These are phyloP conservation scores for Bullera alba DNA, from an alignment of 768 basidiomycete genomes.

Conservation along the genomic window DNA sequence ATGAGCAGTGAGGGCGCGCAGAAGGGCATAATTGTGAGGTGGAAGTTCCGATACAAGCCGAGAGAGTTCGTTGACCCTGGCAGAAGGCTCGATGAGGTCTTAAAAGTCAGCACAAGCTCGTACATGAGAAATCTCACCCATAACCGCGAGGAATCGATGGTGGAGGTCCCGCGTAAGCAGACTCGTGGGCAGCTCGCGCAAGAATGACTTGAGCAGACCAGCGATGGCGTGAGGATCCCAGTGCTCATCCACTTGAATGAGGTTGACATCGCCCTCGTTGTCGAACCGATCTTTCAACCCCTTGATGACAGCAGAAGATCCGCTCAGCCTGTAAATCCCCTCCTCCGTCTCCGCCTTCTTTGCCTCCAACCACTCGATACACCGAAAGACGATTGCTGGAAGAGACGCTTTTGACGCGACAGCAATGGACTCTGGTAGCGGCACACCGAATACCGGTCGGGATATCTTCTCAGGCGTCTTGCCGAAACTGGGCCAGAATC, in stretches of 20 bases:
- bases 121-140: constrained; percentile 56
- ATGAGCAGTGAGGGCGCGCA: constrained; percentile 90
- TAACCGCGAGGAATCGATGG: constrained; percentile 80
- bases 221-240: constrained; percentile 98
- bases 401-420: constrained; percentile 82
- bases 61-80: constrained; percentile 79
- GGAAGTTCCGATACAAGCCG: constrained; percentile 80
- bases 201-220: constrained; percentile 83
- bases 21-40: constrained; percentile 82
- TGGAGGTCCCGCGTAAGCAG: constrained; percentile 89
- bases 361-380: constrained; percentile 87
- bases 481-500: constrained; percentile 82
- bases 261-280: constrained; percentile 87
- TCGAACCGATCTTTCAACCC: constrained; percentile 89
- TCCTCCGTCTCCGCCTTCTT: constrained; percentile 95
- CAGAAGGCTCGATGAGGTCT: constrained; percentile 85
- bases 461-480: constrained; percentile 46
- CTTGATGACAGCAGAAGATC: constrained; percentile 92
- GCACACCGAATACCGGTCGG: constrained; percentile 80
- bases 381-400: constrained; percentile 90
- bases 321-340: constrained; percentile 92
- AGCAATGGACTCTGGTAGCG: constrained; percentile 77
- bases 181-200: constrained; percentile 87
- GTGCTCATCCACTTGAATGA: constrained; percentile 78
- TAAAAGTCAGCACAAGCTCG: neutral